Conservation (phyloP, 192 early-diverging fungal species). For the Backusella mclennaniae region DNA sequence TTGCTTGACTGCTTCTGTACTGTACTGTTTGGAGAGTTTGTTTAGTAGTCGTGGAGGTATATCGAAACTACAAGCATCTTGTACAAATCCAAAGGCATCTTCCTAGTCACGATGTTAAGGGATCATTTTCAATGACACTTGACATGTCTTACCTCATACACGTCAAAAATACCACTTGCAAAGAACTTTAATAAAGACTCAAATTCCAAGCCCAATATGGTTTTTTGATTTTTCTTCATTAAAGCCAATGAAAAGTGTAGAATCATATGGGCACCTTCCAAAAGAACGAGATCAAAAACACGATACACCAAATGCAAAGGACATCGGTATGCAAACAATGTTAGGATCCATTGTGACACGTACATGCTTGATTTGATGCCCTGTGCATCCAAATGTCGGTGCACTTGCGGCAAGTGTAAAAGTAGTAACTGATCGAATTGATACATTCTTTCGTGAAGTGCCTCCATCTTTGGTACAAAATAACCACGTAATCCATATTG, state of each 20-base stretch:
- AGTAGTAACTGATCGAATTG: constrained; percentile 88
- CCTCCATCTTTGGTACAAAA: constrained; percentile 89
- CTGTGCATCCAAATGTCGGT: constrained; percentile 77
- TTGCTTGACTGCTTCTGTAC: constrained; percentile 57
- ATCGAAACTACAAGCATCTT: constrained; percentile 75
- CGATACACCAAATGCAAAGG: constrained; percentile 90
- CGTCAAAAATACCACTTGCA: constrained; percentile 83
- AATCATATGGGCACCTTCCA: constrained; percentile 85
- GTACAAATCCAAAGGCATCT: constrained; percentile 71
- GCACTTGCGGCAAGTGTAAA: constrained; percentile 76
- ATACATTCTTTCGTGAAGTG: constrained; percentile 81
- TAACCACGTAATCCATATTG: constrained; percentile 85
- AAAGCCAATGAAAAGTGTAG: constrained; percentile 87
- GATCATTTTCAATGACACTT: too few relatives aligned
- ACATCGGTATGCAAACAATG: constrained; percentile 96
- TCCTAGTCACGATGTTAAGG: constrained; percentile 32
- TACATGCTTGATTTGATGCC: constrained; percentile 93
- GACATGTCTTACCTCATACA: constrained; percentile 64
- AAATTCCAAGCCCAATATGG: constrained; percentile 80
- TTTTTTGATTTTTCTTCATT: constrained; percentile 76
- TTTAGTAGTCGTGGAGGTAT: constrained; percentile 67
- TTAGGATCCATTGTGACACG: constrained; percentile 99
- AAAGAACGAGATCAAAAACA: constrained; percentile 90
- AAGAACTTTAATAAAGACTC: constrained; percentile 86
- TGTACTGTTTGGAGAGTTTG: constrained; percentile 69